Evolutionary conservation across 2,329 filamentous ascomycete genomes (phyloP), one percentile per base, ranked within the genome.

Genomic region (Dactylellina drechsleri): DNA sequence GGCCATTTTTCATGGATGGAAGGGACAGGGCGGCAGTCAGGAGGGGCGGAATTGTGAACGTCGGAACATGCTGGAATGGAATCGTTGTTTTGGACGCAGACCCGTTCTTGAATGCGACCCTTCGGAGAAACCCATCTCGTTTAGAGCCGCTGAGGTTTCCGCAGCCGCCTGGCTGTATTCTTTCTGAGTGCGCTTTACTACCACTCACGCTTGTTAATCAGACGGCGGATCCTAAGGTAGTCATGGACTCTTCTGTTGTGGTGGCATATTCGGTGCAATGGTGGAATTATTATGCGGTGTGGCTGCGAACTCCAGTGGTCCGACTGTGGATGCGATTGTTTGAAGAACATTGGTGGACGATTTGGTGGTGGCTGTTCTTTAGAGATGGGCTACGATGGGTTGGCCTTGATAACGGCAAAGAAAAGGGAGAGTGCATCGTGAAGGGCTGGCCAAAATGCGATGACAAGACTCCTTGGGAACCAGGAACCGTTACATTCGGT

Each of bases 341-440:
- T 43, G 71, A 75, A 60, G 64, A 67, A 26, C 58, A 36, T 7
- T 68, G 57, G 56, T 64, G 71, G 64, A 23, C 45, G 31, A 28
- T 43, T 10, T 70, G 66, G 62, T 74, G 70, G 70, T 71, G 66
- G 66, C 28, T 67, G 50, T 23, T 61, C 28, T 68, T 75, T 40
- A 54, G 49, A 65, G 56, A 62, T 0, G 57, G 18, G 12, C 43
- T 64, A 50, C 56, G 50, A 49, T 75, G 71, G 71, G 58, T 52
- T 43, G 1, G 85, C 82, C n/a, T 81, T 81, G 64, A 85, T 82
- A 7, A 83, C 81, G 15, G 83, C 82, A 53, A 84, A 82, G 71
- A 88, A 85, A 80, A 86, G 85, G 60, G 85, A 81, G 78, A 87
- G 86, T 80, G 88, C 84, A 47, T 85, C 83, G 79, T 86, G 82